These are phyloP conservation scores for Arctium minus DNA, from an alignment of 129 eudicot genomes.

Conservation along the genomic window DNA sequence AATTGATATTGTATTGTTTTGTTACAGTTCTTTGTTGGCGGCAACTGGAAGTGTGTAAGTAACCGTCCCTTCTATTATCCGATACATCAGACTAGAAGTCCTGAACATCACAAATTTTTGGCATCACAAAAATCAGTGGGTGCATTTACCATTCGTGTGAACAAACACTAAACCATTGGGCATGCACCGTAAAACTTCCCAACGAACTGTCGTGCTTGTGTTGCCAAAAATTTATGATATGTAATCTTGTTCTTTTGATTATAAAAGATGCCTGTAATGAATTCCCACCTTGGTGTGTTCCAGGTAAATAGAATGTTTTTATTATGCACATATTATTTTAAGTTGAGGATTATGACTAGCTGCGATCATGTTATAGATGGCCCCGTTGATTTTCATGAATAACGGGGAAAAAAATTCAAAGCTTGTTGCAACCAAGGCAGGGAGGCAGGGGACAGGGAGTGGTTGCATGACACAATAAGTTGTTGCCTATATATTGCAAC, in stretches of 20 bases:
- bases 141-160: neutral
- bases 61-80: constrained; percentile 6
- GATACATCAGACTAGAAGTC: neutral
- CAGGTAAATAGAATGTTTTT: neutral
- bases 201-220: neutral
- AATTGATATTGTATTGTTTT: constrained; percentile 8
- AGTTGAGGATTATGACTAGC: too few relatives aligned
- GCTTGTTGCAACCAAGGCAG: too few relatives aligned
- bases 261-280: neutral
- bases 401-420: too few relatives aligned
- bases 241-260: neutral
- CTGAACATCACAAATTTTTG: neutral
- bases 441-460: too few relatives aligned
- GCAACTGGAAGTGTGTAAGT: constrained; percentile 99
- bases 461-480: too few relatives aligned
- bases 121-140: neutral
- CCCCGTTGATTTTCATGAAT: too few relatives aligned
- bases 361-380: too few relatives aligned
- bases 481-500: too few relatives aligned
- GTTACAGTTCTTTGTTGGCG: constrained; percentile 96
- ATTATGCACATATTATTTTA: neutral
- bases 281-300: neutral
- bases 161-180: constrained; percentile 6
- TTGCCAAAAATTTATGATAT: neutral
- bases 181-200: neutral